Evolutionary conservation across 805 yeast species (phyloP).

Genomic region (Saccharomycopsis oosterbeekiorum): DNA sequence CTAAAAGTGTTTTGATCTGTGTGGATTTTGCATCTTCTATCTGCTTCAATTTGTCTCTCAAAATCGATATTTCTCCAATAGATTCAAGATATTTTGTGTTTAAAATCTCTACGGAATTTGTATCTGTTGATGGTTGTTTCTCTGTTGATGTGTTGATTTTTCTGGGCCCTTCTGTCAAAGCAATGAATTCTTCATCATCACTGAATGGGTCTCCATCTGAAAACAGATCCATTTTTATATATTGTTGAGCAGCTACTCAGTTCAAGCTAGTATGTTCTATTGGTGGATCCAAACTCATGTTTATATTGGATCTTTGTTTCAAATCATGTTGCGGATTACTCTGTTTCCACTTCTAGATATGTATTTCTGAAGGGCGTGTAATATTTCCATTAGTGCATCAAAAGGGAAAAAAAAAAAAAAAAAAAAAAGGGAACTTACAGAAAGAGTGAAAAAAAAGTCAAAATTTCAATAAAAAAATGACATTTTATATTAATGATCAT

Average conservation of each 20-base stretch:
- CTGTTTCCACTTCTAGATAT: background rate
- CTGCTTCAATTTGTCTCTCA: conserved; percentile 53
- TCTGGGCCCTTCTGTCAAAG: conserved; percentile 33
- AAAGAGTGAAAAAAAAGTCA: background rate
- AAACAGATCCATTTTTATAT: background rate
- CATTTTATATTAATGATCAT: background rate
- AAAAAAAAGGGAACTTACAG: background rate
- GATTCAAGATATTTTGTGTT: conserved; percentile 37
- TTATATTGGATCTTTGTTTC: no score
- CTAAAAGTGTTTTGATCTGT: conserved; percentile 27
- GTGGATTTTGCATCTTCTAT: conserved; percentile 32
- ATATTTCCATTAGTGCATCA: background rate
- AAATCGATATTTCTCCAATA: conserved; percentile 73
- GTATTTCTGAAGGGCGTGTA: background rate
- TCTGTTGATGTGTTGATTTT: background rate
- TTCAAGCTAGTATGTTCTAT: no score
- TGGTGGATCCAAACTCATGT: no score
- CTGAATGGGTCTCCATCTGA: conserved; percentile 26
- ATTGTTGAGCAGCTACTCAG: background rate
- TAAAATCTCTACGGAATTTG: conserved; percentile 21
- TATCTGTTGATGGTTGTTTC: background rate
- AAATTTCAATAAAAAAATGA: background rate
- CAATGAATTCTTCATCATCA: conserved; percentile 37
- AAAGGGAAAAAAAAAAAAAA: no score
- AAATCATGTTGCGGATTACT: no score